Base-by-base conservation (phyloP, 73 alveolate genomes). In the Paramecium primaurelia region DNA sequence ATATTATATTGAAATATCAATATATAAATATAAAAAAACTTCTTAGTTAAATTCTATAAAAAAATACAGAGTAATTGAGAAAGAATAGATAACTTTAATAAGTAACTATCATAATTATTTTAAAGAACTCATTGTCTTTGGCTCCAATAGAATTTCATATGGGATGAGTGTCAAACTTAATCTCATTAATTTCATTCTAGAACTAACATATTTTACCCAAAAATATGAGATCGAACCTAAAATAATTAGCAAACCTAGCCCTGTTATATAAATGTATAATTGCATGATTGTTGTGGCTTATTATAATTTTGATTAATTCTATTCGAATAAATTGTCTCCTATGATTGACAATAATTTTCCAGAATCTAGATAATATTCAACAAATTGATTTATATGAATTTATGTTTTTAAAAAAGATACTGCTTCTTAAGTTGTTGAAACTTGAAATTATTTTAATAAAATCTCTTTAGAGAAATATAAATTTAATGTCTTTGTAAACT, bases 91-190 rank as follows among this genome's bases (percentile, higher is more conserved):
- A 18, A 54, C 34, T 54, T 18, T 54, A 4, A 54, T 54, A n/a
- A 54, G 69, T 64, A 64, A 25, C 8, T 12, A 28, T 64, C 91
- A 40, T 80, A 80, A 47, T 80, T 80, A 47, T 36, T 80, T 80
- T 42, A 80, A 80, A 36, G 91, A 42, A 80, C 91, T 80, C 75
- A 80, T 45, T 80, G 91, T 80, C 47, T 80, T 80, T 16, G 91
- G 91, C n/a, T 80, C 91, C 73, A 80, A 44, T 44, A 80, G 49
- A 2, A 80, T 42, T 25, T 80, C 91, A 45, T 80, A 80, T 2
- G 91, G 91, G 18, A 80, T 80, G 9, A 80, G 9, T 10, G 91
- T 80, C 28, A 80, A 49, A 80, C 91, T 80, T 49, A 80, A 47
- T 80, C 91, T 80, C 91, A 80, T 80, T 20, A 80, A 16, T 49